A percentile compares a stretch with the other conserved stretches of the same genome.
phyloP scores from a whole-genome alignment of 106 monocot species.

The Acorus gramineus region DNA sequence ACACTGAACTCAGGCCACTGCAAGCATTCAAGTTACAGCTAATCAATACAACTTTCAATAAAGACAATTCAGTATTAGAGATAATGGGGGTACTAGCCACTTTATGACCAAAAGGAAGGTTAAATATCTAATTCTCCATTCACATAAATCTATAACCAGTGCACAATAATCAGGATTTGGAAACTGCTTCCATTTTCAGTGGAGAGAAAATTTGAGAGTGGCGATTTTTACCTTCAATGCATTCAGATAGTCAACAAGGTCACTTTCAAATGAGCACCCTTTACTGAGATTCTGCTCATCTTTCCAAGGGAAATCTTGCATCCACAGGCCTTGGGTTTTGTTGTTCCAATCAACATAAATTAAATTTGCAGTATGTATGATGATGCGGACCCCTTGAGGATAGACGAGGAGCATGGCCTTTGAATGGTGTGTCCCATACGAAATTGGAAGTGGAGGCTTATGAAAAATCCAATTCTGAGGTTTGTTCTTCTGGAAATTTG shows the following conservation, averaged over 20 bases:
- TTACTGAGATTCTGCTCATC: constrained; percentile 17
- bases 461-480: constrained; percentile 78
- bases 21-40: constrained; percentile 17
- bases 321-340: constrained; percentile 96
- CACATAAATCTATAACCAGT: not conserved
- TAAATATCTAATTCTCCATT: not conserved
- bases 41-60: not conserved
- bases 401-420: constrained; percentile 94
- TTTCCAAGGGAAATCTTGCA: constrained; percentile 99
- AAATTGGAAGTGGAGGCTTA: constrained; percentile 90
- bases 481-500: constrained; percentile 32
- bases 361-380: constrained; percentile 91
- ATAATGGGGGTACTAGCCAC: no score
- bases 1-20: constrained; percentile 78
- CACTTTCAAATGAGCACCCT: constrained; percentile 63
- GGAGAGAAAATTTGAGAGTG: not conserved
- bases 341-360: constrained; percentile 98
- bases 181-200: not conserved
- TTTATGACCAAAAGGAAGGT: not conserved
- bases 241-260: constrained; percentile 83
- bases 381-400: constrained; percentile 63
- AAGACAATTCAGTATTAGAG: no score
- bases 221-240: constrained; percentile 50
- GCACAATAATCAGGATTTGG: no score
- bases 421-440: constrained; percentile 97